Base-by-base conservation (phyloP, 164 flowering plant species). In the Cinnamomum micranthum region DNA sequence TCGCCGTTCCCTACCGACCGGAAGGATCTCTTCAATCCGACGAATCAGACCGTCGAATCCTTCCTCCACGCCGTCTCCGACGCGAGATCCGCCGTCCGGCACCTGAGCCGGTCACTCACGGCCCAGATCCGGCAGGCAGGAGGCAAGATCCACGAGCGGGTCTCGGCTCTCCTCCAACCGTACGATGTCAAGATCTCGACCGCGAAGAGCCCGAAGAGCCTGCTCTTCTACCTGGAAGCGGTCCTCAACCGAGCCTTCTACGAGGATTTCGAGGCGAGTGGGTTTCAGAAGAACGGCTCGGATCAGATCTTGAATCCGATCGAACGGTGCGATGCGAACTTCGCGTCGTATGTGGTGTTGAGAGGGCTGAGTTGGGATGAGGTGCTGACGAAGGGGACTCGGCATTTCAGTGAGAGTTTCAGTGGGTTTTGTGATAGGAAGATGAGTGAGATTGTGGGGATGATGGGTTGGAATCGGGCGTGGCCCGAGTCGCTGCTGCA, bases 401-500 rank as follows among this genome's bases (percentile, higher is more conserved):
- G 81, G 75, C 92, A 92, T 80, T 95, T 90, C 81, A 90, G 96
- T 68, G 97, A 92, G 72, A 88, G 87, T 6, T 95, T 95, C 74
- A 92, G 98, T 76, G 50, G 85, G 76, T 95, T 91, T 35, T 93
- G 98, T 62, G 99, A 95, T 70, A 73, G 90, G 85, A 95, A 95
- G 71, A 93, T 93, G 99, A 91, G 94, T 66, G 93, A 92, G 74
- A 87, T 93, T 35, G 93, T 90, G 47, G 82, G 81, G 2, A 87
- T 90, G 93, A 73, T 95, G 79, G 93, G 92, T 1, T 95, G 98
- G 99, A 90, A 81, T 75, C 76, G 92, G 65, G 95, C 95, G 10
- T 95, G 99, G 99, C 89, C 97, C 0, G 98, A 92, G 76, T 92
- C 87, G 41, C 77, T 95, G 62, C 69, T 95, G 77, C 94, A 91